phyloP scores from a whole-genome alignment of 768 basidiomycete genomes.

The Mycena belliarum region DNA sequence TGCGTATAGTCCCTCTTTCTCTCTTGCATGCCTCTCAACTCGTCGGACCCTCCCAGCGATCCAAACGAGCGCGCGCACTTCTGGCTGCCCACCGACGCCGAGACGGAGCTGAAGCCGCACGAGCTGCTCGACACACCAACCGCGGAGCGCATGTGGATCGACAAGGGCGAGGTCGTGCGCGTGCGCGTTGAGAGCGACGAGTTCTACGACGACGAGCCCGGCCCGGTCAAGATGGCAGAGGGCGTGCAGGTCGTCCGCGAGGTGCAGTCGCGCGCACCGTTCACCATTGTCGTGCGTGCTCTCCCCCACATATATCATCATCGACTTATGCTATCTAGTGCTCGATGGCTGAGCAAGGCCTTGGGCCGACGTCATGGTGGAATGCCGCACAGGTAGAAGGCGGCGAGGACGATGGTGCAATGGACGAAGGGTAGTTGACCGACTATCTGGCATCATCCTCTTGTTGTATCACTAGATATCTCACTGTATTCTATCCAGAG shows the following conservation, averaged over 20 bases:
- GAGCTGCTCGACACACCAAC: conserved; percentile 72
- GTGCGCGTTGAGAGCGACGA: conserved; percentile 81
- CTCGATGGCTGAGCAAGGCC: conserved; percentile 80
- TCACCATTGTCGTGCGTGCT: conserved; percentile 63
- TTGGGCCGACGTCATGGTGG: conserved; percentile 81
- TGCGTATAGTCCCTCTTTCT: conserved; percentile 35
- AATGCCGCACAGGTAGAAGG: conserved; percentile 43
- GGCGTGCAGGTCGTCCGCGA: conserved; percentile 61
- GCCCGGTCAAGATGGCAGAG: conserved; percentile 74
- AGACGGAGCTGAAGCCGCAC: conserved; percentile 47
- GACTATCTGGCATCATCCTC: conserved; percentile 1
- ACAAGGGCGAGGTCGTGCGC: conserved; percentile 72
- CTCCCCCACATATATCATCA: not conserved
- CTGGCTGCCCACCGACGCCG: conserved; percentile 61
- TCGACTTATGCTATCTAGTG: conserved; percentile 45
- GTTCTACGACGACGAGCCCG: conserved; percentile 85
- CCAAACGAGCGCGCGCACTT: conserved; percentile 82
- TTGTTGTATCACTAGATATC: conserved; percentile 20
- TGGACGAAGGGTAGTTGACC: conserved; percentile 41
- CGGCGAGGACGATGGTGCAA: conserved; percentile 35
- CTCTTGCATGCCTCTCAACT: not conserved
- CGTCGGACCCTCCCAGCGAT: conserved; percentile 54
- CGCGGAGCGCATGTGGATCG: conserved; percentile 76
- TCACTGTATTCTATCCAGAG: conserved; percentile 16
- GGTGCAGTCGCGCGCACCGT: conserved; percentile 55